Percentiles rank a stretch among this genome's conserved stretches.
These are phyloP conservation scores for Russula olivacea DNA, from an alignment of 768 basidiomycete genomes.

Conservation along the genomic window DNA sequence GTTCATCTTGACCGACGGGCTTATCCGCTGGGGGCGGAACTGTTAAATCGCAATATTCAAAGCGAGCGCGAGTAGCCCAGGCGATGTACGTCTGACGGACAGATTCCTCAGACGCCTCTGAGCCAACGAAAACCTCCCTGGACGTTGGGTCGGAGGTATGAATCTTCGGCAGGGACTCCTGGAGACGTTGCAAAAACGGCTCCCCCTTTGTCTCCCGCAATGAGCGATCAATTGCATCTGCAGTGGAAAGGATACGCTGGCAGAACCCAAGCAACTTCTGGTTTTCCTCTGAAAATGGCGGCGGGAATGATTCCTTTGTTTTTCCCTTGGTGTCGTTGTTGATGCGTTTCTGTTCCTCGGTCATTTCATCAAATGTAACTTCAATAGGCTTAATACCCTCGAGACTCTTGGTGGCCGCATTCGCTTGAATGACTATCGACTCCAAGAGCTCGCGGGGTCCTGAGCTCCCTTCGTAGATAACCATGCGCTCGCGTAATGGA, in stretches of 20 bases:
- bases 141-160: conserved; percentile 41
- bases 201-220: conserved; percentile 86
- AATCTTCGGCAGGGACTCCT: conserved; percentile 69
- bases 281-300: conserved; percentile 62
- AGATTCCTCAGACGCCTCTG: conserved; percentile 59
- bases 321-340: conserved; percentile 63
- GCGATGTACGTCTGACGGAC: conserved; percentile 66
- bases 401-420: conserved; percentile 84
- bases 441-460: conserved; percentile 90
- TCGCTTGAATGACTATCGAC: conserved; percentile 86
- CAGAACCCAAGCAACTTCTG: conserved; percentile 75
- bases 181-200: conserved; percentile 74
- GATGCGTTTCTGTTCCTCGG: conserved; percentile 87
- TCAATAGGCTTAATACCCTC: conserved; percentile 55
- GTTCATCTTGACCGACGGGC: conserved; percentile 42
- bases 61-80: conserved; percentile 78
- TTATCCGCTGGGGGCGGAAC: conserved; percentile 34
- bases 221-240: conserved; percentile 80
- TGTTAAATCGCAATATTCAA: conserved; percentile 88
- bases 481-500: conserved; percentile 68
- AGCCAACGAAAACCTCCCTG: conserved; percentile 39
- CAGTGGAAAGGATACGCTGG: conserved; percentile 75
- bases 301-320: conserved; percentile 46
- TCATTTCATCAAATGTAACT: conserved; percentile 54
- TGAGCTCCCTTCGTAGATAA: conserved; percentile 86